Evolutionary conservation across 257 asterid genomes (phyloP), one percentile per base, ranked within the genome.

Genomic region (Solanum pimpinellifolium): DNA sequence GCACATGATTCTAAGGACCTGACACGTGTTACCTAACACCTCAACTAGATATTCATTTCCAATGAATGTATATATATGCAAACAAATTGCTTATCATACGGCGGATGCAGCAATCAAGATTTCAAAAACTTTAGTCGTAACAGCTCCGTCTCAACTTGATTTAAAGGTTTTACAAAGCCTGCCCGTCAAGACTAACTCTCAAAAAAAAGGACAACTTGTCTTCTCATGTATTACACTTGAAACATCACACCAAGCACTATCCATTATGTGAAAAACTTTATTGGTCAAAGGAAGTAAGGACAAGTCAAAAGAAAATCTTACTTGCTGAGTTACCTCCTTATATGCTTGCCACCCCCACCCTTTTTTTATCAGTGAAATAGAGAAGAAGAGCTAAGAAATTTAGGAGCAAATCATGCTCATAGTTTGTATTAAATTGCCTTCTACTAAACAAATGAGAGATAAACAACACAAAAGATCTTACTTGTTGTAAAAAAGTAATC

Each of bases 401-500:
- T 25, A 46, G 23, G 39, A 15, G 65, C 23, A 77, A 77, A 78
- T 78, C 59, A 46, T 46, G 62, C 46, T 78, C 66, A 78, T 27
- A 60, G 84, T 78, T 78, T 27, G 65, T 44, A 46, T 8, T 14
- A 25, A 49, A 46, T 46, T 46, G 85, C 85, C 68, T 47, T 47
- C 18, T 14, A 65, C 39, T 5, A 29, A 72, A n/a, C 9, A 14
- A 75, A 9, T 4, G 59, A n/a, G 56, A 88, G 39, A 31, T 4
- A 21, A 80, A 37, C 65, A 59, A 21, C 35, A 4, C 37, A 59
- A 18, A 83, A 37, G 84, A 75, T 62, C 95, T 90, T 82, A 97
- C 99, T 95, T 97, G 90, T 97, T 97, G 89, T 90, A 93, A 89
- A 97, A 97, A 90, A 96, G 89, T 62, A 97, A 89, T 12, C 98